Base-by-base conservation (phyloP, 805 yeast species). In the Nakazawaea wickerhamii region DNA sequence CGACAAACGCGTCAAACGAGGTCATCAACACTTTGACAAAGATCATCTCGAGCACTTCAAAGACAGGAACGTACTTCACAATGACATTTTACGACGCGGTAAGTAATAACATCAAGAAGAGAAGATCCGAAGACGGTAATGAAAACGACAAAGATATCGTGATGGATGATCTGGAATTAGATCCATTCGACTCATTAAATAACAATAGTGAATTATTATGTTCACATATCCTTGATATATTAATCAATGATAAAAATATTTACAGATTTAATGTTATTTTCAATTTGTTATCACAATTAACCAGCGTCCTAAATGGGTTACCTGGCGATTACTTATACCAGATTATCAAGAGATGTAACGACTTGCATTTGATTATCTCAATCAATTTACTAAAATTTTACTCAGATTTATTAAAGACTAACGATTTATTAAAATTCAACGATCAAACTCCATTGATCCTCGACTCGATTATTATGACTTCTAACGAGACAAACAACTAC, bases 1-100 rank as follows among this genome's bases (percentile, higher is more conserved):
- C 75, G 46, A 71, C 68, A 6, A 58, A 68, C 17, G 88, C 81
- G 0, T 67, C 77, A 1, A 59, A 64, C 32, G 79, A 75, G 44
- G 63, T 75, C 1, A 55, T 81, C 27, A 62, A 61, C 14, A 59
- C 81, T 2, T 49, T 78, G 28, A 64, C 67, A 4, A 50, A 53
- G 1, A 57, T 79, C 5, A 63, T 77, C 37, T 57, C 58, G 35
- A 41, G 36, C 5, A 55, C 68, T 0, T 35, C 53, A 4, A 48
- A 45, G 23, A 55, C 56, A 7, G 66, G 67, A 7, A 54, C 59
- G 1, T 64, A 57, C 43, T 63, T 61, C 45, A 55, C 53, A 20
- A 35, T 60, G 32, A 50, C 54, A 36, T 54, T 53, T 34, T 53
- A 55, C 27, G 48, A 46, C n/a, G 44, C 53, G 3, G 36, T 60